Evolutionary conservation across 1,139 yeast species (phyloP).

Genomic region (Taphrina flavorubra): DNA sequence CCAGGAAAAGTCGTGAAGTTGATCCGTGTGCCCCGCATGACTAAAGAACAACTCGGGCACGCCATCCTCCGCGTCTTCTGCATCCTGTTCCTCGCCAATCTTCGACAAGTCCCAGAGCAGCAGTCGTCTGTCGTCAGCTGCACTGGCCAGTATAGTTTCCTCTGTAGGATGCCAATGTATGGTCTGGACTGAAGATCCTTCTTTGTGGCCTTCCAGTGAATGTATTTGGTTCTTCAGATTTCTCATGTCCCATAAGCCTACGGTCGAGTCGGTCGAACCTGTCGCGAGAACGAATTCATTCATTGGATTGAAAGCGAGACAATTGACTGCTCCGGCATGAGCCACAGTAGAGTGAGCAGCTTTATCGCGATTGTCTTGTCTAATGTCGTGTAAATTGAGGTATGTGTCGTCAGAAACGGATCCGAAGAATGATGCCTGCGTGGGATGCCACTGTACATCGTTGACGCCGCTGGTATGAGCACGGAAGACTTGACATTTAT

Average conservation of each 20-base stretch:
- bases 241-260: conserved; percentile 76
- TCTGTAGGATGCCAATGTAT: conserved; percentile 78
- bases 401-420: conserved; percentile 75
- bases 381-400: conserved; percentile 69
- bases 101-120: conserved; percentile 69
- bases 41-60: conserved; percentile 64
- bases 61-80: conserved; percentile 53
- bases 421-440: conserved; percentile 61
- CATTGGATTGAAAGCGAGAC: conserved; percentile 66
- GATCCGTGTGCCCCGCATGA: conserved; percentile 91
- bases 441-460: conserved; percentile 58
- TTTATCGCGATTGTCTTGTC: conserved; percentile 50
- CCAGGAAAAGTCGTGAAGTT: conserved; percentile 88
- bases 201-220: conserved; percentile 60
- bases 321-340: conserved; percentile 63
- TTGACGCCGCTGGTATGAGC: conserved; percentile 52
- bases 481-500: conserved; percentile 42
- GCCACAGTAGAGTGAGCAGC: conserved; percentile 51
- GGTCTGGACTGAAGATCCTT: conserved; percentile 61
- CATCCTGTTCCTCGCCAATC: conserved; percentile 54
- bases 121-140: conserved; percentile 73
- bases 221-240: conserved; percentile 49
- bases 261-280: conserved; percentile 68
- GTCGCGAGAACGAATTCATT: conserved; percentile 66
- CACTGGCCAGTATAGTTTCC: conserved; percentile 68